These are phyloP conservation scores for Kuraishia floccosa DNA, from an alignment of 805 yeast genomes.

Conservation along the genomic window DNA sequence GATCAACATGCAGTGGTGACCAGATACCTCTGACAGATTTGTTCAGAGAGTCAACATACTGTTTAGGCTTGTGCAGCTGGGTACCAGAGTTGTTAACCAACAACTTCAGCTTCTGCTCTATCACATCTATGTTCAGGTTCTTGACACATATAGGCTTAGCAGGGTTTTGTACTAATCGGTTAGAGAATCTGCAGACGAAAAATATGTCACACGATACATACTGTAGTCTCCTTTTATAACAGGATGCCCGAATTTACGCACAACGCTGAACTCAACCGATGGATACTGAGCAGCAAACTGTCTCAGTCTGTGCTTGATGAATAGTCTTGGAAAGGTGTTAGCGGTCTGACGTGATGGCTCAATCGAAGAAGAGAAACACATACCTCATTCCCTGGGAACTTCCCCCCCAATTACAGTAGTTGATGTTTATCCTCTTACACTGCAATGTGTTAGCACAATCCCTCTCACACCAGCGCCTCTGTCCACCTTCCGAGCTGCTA, in stretches of 20 bases:
- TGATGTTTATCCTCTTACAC: constrained; percentile 64
- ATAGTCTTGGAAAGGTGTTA: constrained; percentile 36
- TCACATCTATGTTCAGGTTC: constrained; percentile 51
- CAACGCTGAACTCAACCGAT: constrained; percentile 59
- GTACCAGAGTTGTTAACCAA: constrained; percentile 63
- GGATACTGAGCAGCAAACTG: constrained; percentile 50
- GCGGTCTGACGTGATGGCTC: no score
- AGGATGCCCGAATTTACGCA: constrained; percentile 77
- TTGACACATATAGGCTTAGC: constrained; percentile 64
- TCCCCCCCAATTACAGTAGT: constrained; percentile 95
- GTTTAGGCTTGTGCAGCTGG: constrained; percentile 46
- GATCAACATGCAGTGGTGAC: constrained; percentile 85
- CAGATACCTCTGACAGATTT: constrained; percentile 90
- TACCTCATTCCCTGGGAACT: constrained; percentile 69
- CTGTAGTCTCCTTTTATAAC: constrained; percentile 48
- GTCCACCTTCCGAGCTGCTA: no score
- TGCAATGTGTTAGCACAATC: constrained; percentile 9
- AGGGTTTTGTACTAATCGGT: constrained; percentile 8
- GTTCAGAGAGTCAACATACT: constrained; percentile 74
- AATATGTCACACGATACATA: constrained; percentile 16
- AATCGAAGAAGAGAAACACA: no score
- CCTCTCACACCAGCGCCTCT: no score
- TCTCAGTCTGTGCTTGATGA: constrained; percentile 41
- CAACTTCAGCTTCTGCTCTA: constrained; percentile 53
- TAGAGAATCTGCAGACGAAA: background rate